These are phyloP conservation scores for Penicillium hesseltinei DNA, from an alignment of 2,329 filamentous ascomycete species.

Conservation along the genomic window DNA sequence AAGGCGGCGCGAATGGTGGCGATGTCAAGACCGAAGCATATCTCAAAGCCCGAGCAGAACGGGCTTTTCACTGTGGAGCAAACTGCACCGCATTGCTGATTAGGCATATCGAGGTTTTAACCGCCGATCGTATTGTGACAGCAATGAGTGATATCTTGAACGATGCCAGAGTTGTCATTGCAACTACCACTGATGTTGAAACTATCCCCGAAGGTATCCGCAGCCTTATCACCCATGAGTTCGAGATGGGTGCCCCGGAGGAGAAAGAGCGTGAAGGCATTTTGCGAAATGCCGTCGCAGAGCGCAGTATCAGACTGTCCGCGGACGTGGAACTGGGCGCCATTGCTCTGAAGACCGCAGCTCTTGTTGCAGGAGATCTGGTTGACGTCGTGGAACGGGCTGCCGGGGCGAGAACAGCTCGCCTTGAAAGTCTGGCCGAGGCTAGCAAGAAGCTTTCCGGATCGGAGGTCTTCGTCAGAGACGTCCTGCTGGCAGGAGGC, in stretches of 20 bases:
- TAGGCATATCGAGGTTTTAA: conserved; percentile 84
- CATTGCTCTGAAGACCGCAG: conserved; percentile 92
- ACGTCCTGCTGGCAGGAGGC: conserved; percentile 86
- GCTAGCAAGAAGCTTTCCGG: conserved; percentile 30
- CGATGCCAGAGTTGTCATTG: conserved; percentile 79
- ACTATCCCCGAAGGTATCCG: conserved; percentile 88
- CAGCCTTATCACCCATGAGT: conserved; percentile 89
- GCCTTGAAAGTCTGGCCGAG: conserved; percentile 70
- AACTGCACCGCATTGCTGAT: conserved; percentile 82
- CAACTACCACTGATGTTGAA: conserved; percentile 92
- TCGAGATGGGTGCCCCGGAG: conserved; percentile 90
- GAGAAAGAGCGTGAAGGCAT: conserved; percentile 90
- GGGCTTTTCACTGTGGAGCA: conserved; percentile 82
- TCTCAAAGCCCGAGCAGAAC: conserved; percentile 79
- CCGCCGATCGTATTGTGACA: conserved; percentile 82
- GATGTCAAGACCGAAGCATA: conserved; percentile 95
- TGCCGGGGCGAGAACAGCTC: conserved; percentile 69
- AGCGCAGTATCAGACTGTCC: conserved; percentile 73
- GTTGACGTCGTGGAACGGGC: conserved; percentile 93
- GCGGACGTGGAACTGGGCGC: conserved; percentile 78
- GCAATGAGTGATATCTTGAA: conserved; percentile 79
- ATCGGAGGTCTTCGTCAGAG: conserved; percentile 62
- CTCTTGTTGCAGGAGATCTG: conserved; percentile 88
- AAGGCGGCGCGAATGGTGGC: conserved; percentile 78
- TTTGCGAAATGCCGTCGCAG: conserved; percentile 72